These are phyloP conservation scores for Auriculariales sp. DNA, from an alignment of 768 basidiomycete species.

Conservation along the genomic window DNA sequence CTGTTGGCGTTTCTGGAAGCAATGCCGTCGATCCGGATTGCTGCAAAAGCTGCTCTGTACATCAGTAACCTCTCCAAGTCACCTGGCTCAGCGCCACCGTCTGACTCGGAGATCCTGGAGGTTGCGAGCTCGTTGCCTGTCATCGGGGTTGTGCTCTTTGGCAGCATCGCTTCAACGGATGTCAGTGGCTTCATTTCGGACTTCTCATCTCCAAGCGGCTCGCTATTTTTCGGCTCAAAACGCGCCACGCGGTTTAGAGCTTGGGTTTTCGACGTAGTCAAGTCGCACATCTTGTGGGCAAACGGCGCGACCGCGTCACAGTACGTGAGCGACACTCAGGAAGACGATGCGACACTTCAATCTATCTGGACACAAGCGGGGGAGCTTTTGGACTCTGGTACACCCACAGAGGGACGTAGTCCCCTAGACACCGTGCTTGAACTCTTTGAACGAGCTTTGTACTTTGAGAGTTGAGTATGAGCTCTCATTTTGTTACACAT, in stretches of 20 bases:
- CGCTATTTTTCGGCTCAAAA: slow-evolving; percentile 47
- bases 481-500: too few species aligned
- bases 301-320: slow-evolving; percentile 33
- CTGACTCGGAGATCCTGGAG: slow-evolving; percentile 23
- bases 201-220: slow-evolving; percentile 31
- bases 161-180: slow-evolving; percentile 34
- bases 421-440: background rate
- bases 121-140: slow-evolving; percentile 32
- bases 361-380: slow-evolving; percentile 33
- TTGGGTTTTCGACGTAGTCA: slow-evolving; percentile 34
- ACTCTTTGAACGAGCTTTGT: background rate
- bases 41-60: slow-evolving; percentile 33
- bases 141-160: slow-evolving; percentile 54
- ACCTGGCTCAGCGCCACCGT: slow-evolving; percentile 23
- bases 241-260: slow-evolving; percentile 31
- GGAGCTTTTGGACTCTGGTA: slow-evolving; percentile 8
- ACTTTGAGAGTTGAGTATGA: background rate
- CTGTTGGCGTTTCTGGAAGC: slow-evolving; percentile 40
- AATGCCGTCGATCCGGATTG: slow-evolving; percentile 30
- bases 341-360: slow-evolving; percentile 29
- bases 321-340: slow-evolving; percentile 36
- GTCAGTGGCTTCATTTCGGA: slow-evolving; percentile 32
- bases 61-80: slow-evolving; percentile 20
- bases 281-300: slow-evolving; percentile 33
- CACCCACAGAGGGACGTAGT: slow-evolving; percentile 4